Percentiles rank a stretch among this genome's conserved stretches.
These are phyloP conservation scores for Euphrasia confusa DNA, from an alignment of 257 asterid genomes.

Conservation along the genomic window DNA sequence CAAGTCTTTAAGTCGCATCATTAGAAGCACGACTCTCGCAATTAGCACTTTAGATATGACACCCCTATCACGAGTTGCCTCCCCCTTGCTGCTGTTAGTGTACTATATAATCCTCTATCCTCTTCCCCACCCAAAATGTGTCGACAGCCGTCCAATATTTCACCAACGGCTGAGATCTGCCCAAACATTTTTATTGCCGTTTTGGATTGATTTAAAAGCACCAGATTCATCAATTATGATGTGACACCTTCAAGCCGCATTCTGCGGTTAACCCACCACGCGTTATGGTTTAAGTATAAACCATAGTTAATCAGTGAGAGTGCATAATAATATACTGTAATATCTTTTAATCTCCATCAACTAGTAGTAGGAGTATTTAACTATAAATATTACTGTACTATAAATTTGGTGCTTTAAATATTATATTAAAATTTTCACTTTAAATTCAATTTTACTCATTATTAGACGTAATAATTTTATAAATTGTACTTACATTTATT, in stretches of 20 bases:
- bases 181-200: conserved; percentile 22
- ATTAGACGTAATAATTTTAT: too few relatives aligned
- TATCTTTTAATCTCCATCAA: too few relatives aligned
- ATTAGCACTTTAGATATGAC: conserved; percentile 53
- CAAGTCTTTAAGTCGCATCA: conserved; percentile 33
- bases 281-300: neutral
- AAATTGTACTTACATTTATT: too few relatives aligned
- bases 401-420: too few relatives aligned
- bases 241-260: conserved; percentile 28
- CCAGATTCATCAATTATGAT: conserved; percentile 22
- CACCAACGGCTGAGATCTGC: conserved; percentile 21
- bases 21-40: conserved; percentile 40
- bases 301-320: too few relatives aligned
- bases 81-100: conserved; percentile 14
- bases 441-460: too few relatives aligned
- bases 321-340: too few relatives aligned
- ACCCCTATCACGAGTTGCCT: conserved; percentile 64
- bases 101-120: too few relatives aligned
- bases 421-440: too few relatives aligned
- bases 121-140: conserved; percentile 14
- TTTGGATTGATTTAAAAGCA: conserved; percentile 23
- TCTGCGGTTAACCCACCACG: conserved; percentile 13
- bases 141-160: conserved; percentile 23
- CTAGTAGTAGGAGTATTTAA: too few relatives aligned
- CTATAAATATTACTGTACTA: too few relatives aligned